Percentiles rank a stretch among this genome's conserved stretches.
phyloP scores from a whole-genome alignment of 768 basidiomycete genomes.

The Kwoniella botswanensis region DNA sequence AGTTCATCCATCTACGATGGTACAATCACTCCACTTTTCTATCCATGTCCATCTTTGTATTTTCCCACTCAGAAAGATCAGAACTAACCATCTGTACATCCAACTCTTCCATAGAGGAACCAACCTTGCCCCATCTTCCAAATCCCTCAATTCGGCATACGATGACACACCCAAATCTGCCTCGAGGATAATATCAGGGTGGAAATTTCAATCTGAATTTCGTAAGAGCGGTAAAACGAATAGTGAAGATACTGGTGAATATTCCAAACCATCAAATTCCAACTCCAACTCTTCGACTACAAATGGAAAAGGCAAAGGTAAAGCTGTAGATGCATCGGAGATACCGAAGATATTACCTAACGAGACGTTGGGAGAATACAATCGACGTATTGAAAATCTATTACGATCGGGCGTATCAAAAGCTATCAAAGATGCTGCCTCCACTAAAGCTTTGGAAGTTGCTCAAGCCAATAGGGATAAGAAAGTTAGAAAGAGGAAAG shows the following conservation, averaged over 20 bases:
- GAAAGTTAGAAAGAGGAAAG: slow-evolving; percentile 31
- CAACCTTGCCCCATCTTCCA: slow-evolving; percentile 40
- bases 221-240: slow-evolving; percentile 31
- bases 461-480: slow-evolving; percentile 34
- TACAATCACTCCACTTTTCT: too few species aligned
- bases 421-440: slow-evolving; percentile 51
- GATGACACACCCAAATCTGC: slow-evolving; percentile 52
- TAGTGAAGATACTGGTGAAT: slow-evolving; percentile 43
- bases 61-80: too few species aligned
- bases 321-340: slow-evolving; percentile 18
- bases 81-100: not conserved
- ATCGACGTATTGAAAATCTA: slow-evolving; percentile 51
- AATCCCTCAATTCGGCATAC: slow-evolving; percentile 23
- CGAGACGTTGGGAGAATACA: slow-evolving; percentile 53
- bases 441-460: slow-evolving; percentile 37
- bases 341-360: slow-evolving; percentile 40
- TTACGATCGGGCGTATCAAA: slow-evolving; percentile 50
- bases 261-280: slow-evolving; percentile 5
- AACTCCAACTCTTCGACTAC: not conserved
- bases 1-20: slow-evolving; percentile 4
- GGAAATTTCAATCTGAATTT: slow-evolving; percentile 39
- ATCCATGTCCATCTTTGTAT: too few species aligned
- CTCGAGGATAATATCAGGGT: slow-evolving; percentile 46
- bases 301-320: slow-evolving; percentile 17
- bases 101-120: slow-evolving; percentile 25